These are phyloP conservation scores for Dothistroma pini DNA, from an alignment of 2,329 filamentous ascomycete species.

Conservation along the genomic window DNA sequence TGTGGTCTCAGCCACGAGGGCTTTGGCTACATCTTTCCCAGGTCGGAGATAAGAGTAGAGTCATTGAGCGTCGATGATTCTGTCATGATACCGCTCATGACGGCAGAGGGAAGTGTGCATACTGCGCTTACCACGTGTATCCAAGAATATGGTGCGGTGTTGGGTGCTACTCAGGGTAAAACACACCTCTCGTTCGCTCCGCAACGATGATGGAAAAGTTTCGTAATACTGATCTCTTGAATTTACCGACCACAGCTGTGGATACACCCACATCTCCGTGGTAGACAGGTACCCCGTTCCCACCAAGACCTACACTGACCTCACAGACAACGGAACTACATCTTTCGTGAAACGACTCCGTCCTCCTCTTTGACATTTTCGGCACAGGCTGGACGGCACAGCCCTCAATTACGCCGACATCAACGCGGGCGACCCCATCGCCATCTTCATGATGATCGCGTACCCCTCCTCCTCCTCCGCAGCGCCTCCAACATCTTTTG, in stretches of 20 bases:
- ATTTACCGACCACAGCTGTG: no score
- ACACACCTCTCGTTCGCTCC: no score
- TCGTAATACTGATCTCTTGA: not conserved
- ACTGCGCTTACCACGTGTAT: not conserved
- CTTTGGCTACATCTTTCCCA: not conserved
- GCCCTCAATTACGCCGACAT: conserved; percentile 2
- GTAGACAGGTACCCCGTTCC: not conserved
- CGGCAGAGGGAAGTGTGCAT: not conserved
- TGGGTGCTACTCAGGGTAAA: conserved; percentile 5
- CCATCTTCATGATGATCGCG: conserved; percentile 54
- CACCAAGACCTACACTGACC: not conserved
- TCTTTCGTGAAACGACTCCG: not conserved
- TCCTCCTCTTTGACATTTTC: conserved; percentile 6
- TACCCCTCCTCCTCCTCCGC: conserved; percentile 58
- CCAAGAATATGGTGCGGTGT: conserved; percentile 9
- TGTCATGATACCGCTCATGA: not conserved
- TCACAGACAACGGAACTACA: not conserved
- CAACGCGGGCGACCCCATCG: conserved; percentile 1
- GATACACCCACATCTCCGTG: no score
- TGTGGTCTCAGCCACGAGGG: not conserved
- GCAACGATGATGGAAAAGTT: no score
- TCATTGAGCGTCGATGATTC: not conserved
- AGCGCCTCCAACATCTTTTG: conserved; percentile 60
- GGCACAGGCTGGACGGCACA: conserved; percentile 6
- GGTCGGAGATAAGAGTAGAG: not conserved